phyloP scores from a whole-genome alignment of 148 eudicot genomes.

The Euryodendron excelsum region DNA sequence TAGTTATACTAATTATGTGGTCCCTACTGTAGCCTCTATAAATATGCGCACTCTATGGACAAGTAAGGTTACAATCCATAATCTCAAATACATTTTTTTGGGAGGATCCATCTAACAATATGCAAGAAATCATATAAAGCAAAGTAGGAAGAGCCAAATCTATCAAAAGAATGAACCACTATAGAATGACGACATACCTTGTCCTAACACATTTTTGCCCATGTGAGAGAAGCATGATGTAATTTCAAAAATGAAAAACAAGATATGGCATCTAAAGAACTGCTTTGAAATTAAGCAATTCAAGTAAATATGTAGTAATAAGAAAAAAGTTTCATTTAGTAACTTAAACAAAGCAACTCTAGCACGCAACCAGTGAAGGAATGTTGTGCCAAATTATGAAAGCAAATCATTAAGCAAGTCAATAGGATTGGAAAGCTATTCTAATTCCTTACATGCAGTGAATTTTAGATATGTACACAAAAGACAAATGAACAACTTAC shows the following conservation, averaged over 20 bases:
- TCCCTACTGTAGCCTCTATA: no score
- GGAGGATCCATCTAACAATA: no score
- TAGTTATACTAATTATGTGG: no score
- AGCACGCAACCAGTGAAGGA: not conserved
- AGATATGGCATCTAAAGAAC: slow-evolving; percentile 18
- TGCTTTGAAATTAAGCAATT: not conserved
- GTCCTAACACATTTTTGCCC: slow-evolving; percentile 34
- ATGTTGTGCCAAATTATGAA: not conserved
- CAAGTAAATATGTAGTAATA: not conserved
- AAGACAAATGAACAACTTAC: no score
- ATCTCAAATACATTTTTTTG: no score
- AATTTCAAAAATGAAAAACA: not conserved
- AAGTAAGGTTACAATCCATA: no score
- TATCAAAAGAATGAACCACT: not conserved
- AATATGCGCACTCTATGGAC: no score
- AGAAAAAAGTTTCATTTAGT: no score
- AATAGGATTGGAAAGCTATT: not conserved
- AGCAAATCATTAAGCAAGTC: not conserved
- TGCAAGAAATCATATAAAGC: no score
- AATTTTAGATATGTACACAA: no score
- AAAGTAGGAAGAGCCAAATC: slow-evolving; percentile 8
- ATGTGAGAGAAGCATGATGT: slow-evolving; percentile 85
- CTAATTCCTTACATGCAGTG: not conserved
- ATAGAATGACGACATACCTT: slow-evolving; percentile 37
- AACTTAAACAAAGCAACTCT: no score